Conservation (phyloP, 1,284 basidiomycete genomes). For the Naganishia albida region DNA sequence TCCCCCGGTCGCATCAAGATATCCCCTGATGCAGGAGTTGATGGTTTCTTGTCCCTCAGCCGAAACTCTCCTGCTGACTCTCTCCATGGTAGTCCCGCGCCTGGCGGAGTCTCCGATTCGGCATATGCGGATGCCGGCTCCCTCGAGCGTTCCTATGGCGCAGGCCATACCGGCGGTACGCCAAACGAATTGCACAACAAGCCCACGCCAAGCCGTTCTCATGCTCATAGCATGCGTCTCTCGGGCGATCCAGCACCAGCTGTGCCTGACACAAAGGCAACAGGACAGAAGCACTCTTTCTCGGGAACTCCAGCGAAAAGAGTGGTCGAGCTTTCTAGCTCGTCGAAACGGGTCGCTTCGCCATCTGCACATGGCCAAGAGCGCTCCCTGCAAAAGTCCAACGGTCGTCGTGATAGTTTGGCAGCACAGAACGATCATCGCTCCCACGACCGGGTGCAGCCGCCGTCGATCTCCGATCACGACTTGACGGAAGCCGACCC, state of each 20-base stretch:
- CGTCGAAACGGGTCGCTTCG: background rate
- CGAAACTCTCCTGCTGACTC: slow-evolving; percentile 5
- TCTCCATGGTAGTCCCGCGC: background rate
- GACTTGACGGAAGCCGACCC: slow-evolving; percentile 62
- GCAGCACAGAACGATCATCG: background rate
- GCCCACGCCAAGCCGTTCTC: background rate
- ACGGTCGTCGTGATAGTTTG: slow-evolving; percentile 1
- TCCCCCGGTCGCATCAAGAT: background rate
- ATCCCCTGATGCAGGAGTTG: background rate
- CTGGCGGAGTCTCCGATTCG: background rate
- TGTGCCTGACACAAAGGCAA: background rate
- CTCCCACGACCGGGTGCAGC: background rate
- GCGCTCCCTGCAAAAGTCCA: background rate
- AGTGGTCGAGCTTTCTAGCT: background rate
- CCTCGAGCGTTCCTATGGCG: background rate
- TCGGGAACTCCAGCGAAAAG: background rate
- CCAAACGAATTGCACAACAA: background rate
- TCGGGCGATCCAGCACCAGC: background rate
- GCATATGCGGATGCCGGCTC: background rate
- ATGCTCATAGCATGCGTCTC: background rate
- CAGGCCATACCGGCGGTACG: background rate
- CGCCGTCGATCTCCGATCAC: slow-evolving; percentile 33
- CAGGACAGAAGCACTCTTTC: background rate
- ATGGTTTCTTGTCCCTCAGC: background rate
- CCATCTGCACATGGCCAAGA: background rate